Percentiles rank a stretch among this genome's conserved stretches.
Evolutionary conservation across 148 eudicot genomes (phyloP).

Genomic region (Spergularia marina): DNA sequence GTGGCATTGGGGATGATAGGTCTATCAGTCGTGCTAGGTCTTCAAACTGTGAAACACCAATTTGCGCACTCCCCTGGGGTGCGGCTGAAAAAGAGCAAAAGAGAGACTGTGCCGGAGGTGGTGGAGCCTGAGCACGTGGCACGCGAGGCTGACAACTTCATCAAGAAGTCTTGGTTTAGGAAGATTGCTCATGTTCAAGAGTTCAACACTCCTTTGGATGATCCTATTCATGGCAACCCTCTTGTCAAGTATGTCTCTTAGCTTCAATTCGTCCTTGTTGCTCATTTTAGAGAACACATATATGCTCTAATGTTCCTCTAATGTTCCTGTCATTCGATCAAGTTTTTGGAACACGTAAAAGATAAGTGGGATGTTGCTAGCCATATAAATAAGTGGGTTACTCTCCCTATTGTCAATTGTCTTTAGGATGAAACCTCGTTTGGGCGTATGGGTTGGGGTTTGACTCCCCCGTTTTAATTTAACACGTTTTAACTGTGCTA

Average conservation of each 20-base stretch:
- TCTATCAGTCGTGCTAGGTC: conserved; percentile 40
- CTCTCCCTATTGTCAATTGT: no score
- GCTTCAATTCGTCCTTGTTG: no score
- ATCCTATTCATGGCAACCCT: conserved; percentile 34
- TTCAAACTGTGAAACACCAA: conserved; percentile 51
- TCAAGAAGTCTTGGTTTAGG: conserved; percentile 61
- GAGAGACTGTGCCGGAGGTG: conserved; percentile 69
- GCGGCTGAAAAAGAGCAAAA: conserved; percentile 48
- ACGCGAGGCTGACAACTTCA: conserved; percentile 43
- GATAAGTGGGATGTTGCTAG: no score
- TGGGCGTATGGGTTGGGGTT: no score
- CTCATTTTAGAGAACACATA: no score
- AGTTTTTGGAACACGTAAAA: no score
- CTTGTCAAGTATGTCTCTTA: conserved; percentile 23
- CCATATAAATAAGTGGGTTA: no score
- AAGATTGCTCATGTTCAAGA: conserved; percentile 60
- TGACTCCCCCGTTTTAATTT: no score
- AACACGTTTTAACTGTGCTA: no score
- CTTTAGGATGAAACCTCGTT: no score
- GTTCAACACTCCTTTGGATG: conserved; percentile 21
- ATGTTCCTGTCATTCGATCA: no score
- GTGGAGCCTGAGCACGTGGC: conserved; percentile 59
- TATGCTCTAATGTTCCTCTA: no score
- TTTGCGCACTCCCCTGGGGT: conserved; percentile 49
- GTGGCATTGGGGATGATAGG: conserved; percentile 58